Base-by-base conservation (phyloP, 192 early-diverging fungal species). In the Borealophlyctis nickersoniae region DNA sequence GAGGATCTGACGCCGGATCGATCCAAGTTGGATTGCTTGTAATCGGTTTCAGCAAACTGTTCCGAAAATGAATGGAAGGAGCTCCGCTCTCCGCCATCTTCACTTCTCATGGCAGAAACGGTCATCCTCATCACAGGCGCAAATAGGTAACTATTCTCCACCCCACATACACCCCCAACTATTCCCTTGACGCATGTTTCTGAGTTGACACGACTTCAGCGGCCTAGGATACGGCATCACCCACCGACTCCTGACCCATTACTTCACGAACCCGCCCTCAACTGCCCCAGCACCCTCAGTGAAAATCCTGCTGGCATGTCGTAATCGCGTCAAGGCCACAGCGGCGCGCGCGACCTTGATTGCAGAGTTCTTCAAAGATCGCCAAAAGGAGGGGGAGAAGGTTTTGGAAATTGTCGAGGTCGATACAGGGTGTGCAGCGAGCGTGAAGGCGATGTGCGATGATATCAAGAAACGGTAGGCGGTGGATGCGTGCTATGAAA, bases 221-320 rank as follows among this genome's bases (percentile, higher is more conserved):
- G 78, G 78, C 7, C 53, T 77, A 14, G 78, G 78, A 27, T 73
- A 64, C 55, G 71, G 67, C 28, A 72, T 77, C 50, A 58, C 56
- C 36, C 39, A 73, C 26, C 69, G 64, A 3, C 66, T 80, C 34
- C 9, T 77, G 13, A 53, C 55, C 9, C 55, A 67, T 13, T 16
- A 24, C 36, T 14, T 63, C 36, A n/a, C n/a, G n/a, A 28, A 23
- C 14, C 49, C 49, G 14, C n/a, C n/a, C n/a, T n/a, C n/a, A n/a
- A 62, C 63, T 23, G 27, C 36, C 24, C 36, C 60, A 16, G n/a
- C n/a, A n/a, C n/a, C n/a, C n/a, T n/a, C n/a, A n/a, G 36, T 60
- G 11, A 60, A 56, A 36, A 36, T 80, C 35, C 70, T 77, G n/a
- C 65, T 80, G 59, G 66, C 61, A 3, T 79, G 77, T 64, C 66